Conservation (phyloP, 164 flowering plant species). For the Berberis vulgaris region DNA sequence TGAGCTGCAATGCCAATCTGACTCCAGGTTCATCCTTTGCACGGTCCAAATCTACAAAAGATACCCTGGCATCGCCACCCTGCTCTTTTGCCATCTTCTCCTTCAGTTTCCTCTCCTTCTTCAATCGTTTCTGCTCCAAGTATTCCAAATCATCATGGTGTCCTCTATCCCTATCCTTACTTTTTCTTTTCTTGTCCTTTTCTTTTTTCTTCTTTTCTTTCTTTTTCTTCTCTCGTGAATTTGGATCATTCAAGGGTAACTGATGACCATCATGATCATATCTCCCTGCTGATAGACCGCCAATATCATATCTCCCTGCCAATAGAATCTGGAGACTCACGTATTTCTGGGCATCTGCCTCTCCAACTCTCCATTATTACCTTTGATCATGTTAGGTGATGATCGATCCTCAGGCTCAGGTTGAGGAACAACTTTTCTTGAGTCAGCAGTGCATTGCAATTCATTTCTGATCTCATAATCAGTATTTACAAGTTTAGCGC, state of each 20-base stretch:
- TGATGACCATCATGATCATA: constrained; percentile 19
- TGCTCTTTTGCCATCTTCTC: constrained; percentile 48
- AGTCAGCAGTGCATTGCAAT: constrained; percentile 93
- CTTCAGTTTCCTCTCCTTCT: constrained; percentile 70
- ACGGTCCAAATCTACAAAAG: constrained; percentile 15
- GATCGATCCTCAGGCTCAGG: constrained; percentile 24
- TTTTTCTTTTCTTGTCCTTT: constrained; percentile 54
- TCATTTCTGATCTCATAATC: constrained; percentile 61
- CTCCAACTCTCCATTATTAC: constrained; percentile 22
- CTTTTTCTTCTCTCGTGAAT: constrained; percentile 20
- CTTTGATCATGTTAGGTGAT: constrained; percentile 28
- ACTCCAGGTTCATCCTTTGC: constrained; percentile 13
- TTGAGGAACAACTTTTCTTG: constrained; percentile 33
- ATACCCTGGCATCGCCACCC: constrained; percentile 15
- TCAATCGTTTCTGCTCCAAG: constrained; percentile 58
- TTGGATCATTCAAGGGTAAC: constrained; percentile 8
- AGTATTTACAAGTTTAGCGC: constrained; percentile 53
- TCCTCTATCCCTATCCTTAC: constrained; percentile 24
- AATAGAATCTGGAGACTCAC: constrained; percentile 36
- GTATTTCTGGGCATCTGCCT: constrained; percentile 26
- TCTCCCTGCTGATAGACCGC: too few relatives aligned
- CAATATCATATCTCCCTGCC: constrained; percentile 11
- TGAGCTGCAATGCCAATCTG: constrained; percentile 18
- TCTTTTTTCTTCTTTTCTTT: constrained; percentile 41
- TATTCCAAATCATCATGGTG: constrained; percentile 59